phyloP scores from a whole-genome alignment of 176 grass and related monocot species.

The Carex pumila region DNA sequence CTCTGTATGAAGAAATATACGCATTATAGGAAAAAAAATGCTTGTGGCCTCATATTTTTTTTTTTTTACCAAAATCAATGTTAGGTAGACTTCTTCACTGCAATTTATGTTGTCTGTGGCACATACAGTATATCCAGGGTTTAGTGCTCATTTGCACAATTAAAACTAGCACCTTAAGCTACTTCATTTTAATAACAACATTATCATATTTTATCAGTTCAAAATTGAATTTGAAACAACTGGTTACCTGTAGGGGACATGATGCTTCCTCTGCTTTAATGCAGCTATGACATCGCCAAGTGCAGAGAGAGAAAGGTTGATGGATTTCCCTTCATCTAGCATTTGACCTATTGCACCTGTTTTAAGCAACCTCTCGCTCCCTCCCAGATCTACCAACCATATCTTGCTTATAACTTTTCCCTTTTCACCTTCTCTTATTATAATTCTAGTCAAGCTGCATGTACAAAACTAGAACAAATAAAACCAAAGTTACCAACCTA shows the following conservation, averaged over 20 bases:
- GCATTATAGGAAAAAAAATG: not conserved
- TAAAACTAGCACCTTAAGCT: not conserved
- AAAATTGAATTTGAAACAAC: not conserved
- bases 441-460: slow-evolving; percentile 97
- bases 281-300: slow-evolving; percentile 91
- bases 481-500: slow-evolving; percentile 36
- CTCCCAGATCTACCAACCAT: slow-evolving; percentile 86
- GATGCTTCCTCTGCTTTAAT: slow-evolving; percentile 58
- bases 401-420: slow-evolving; percentile 60
- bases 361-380: slow-evolving; percentile 86
- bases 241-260: slow-evolving; percentile 83
- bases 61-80: not conserved
- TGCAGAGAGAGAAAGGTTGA: slow-evolving; percentile 91
- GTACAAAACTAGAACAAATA: slow-evolving; percentile 72
- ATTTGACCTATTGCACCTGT: slow-evolving; percentile 79
- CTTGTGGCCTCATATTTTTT: not conserved
- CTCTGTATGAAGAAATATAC: not conserved
- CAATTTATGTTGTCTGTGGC: not conserved
- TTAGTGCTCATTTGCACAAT: not conserved
- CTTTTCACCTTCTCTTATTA: slow-evolving; percentile 41
- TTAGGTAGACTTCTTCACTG: not conserved
- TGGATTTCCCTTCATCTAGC: slow-evolving; percentile 91
- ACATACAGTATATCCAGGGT: not conserved
- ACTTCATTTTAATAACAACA: not conserved
- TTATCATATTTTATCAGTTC: not conserved